Evolutionary conservation across 1,139 yeast species (phyloP).

Genomic region (Arxiozyma telluris): DNA sequence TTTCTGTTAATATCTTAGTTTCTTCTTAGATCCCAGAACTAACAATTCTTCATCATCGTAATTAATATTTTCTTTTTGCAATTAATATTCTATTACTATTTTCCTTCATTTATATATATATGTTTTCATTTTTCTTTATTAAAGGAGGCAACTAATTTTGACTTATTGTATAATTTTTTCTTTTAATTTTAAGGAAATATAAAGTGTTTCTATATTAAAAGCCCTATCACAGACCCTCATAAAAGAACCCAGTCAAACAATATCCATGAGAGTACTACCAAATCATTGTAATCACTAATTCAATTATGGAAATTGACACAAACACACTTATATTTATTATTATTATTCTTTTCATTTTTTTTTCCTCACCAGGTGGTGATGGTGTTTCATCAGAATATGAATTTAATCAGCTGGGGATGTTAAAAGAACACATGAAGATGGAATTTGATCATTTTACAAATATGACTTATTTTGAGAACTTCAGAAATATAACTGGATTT

Average conservation of each 20-base stretch:
- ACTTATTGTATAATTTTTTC: not conserved
- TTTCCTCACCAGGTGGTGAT: slow-evolving; percentile 55
- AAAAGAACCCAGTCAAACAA: not conserved
- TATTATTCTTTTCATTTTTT: slow-evolving; percentile 33
- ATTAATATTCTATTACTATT: not conserved
- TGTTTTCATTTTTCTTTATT: not conserved
- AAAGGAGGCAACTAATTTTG: not conserved
- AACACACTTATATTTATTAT: slow-evolving; percentile 25
- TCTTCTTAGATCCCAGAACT: too few relatives aligned
- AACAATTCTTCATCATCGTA: not conserved
- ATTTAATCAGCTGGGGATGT: slow-evolving; percentile 22
- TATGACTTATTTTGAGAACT: slow-evolving; percentile 44
- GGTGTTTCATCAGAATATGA: slow-evolving; percentile 35
- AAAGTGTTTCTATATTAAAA: not conserved
- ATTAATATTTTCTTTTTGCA: not conserved
- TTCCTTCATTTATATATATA: too few relatives aligned
- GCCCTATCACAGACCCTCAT: not conserved
- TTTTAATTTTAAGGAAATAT: not conserved
- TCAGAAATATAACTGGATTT: slow-evolving; percentile 69
- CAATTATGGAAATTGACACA: slow-evolving; percentile 27
- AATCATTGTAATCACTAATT: not conserved
- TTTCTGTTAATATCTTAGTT: not conserved
- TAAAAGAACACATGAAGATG: slow-evolving; percentile 17
- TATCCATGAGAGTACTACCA: not conserved
- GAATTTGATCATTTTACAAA: slow-evolving; percentile 33